Evolutionary conservation across 805 yeast genomes (phyloP).

Genomic region (Candida anglica): DNA sequence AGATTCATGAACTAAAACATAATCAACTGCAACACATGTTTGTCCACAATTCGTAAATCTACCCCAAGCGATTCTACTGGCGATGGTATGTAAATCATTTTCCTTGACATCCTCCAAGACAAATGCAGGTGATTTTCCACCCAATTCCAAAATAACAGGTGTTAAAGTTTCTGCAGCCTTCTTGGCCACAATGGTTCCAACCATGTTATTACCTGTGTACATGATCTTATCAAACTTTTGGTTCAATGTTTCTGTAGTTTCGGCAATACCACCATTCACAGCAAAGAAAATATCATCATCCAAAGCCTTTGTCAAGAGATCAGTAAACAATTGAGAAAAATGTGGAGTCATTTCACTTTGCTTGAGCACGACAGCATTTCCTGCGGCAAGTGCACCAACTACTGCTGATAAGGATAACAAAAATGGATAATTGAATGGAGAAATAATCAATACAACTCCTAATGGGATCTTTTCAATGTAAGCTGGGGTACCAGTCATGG

Average conservation of each 20-base stretch:
- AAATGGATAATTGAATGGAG: slow-evolving; percentile 82
- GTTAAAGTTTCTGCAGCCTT: slow-evolving; percentile 85
- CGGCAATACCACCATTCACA: slow-evolving; percentile 71
- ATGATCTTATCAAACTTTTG: slow-evolving; percentile 76
- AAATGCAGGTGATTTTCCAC: slow-evolving; percentile 89
- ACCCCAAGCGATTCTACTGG: slow-evolving; percentile 74
- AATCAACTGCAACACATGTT: slow-evolving; percentile 88
- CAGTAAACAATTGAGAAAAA: slow-evolving; percentile 53
- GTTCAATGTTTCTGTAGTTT: slow-evolving; percentile 54
- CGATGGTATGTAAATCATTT: slow-evolving; percentile 37
- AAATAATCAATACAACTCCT: slow-evolving; percentile 70
- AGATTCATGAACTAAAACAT: slow-evolving; percentile 60
- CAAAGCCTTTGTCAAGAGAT: slow-evolving; percentile 48
- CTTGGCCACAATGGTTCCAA: slow-evolving; percentile 71
- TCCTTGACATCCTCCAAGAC: slow-evolving; percentile 49
- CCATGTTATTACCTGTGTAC: slow-evolving; percentile 77
- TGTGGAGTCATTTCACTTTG: slow-evolving; percentile 72
- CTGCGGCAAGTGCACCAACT: slow-evolving; percentile 79
- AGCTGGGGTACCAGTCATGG: slow-evolving; percentile 24
- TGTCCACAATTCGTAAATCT: slow-evolving; percentile 82
- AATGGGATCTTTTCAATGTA: slow-evolving; percentile 36
- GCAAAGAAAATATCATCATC: slow-evolving; percentile 55
- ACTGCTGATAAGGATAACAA: slow-evolving; percentile 60
- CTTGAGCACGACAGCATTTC: slow-evolving; percentile 75
- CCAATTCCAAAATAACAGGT: slow-evolving; percentile 78